phyloP scores from a whole-genome alignment of 2,329 filamentous ascomycete species.

The Passalora sequoiae region DNA sequence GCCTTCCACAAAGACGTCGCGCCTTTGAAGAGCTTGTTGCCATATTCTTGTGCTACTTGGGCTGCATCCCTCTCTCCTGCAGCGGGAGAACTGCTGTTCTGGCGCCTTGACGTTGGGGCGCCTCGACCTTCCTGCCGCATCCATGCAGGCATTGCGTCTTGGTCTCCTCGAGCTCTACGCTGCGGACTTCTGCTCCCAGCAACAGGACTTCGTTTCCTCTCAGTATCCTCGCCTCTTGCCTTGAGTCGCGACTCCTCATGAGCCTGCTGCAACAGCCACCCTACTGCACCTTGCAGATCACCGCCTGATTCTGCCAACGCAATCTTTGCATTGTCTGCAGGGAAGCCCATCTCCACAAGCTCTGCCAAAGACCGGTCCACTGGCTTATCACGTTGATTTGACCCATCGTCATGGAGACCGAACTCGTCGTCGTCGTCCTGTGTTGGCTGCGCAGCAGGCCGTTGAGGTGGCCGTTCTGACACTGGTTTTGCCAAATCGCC shows the following conservation, averaged over 20 bases:
- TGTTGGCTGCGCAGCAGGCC: conserved; percentile 1
- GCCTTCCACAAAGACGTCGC: conserved; percentile 95
- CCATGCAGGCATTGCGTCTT: conserved; percentile 54
- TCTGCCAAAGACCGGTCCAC: conserved; percentile 75
- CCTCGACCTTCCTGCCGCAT: conserved; percentile 54
- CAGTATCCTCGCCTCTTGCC: conserved; percentile 36
- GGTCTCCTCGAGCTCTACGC: conserved; percentile 31
- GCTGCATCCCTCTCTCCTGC: conserved; percentile 65
- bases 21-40: conserved; percentile 81
- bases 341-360: conserved; percentile 91
- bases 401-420: conserved; percentile 5
- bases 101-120: conserved; percentile 43
- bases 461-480: conserved; percentile 38
- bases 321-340: conserved; percentile 71
- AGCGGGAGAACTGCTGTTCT: conserved; percentile 52
- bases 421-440: conserved; percentile 7
- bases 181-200: conserved; percentile 21
- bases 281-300: conserved; percentile 80
- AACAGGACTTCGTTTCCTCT: conserved; percentile 18
- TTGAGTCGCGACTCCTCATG: conserved; percentile 78
- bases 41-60: conserved; percentile 75
- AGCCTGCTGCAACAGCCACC: conserved; percentile 85
- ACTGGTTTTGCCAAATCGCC: conserved; percentile 58
- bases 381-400: conserved; percentile 14
- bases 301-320: conserved; percentile 76